Conservation (phyloP, 179 eudicot species). For the Camellia oleifera region DNA sequence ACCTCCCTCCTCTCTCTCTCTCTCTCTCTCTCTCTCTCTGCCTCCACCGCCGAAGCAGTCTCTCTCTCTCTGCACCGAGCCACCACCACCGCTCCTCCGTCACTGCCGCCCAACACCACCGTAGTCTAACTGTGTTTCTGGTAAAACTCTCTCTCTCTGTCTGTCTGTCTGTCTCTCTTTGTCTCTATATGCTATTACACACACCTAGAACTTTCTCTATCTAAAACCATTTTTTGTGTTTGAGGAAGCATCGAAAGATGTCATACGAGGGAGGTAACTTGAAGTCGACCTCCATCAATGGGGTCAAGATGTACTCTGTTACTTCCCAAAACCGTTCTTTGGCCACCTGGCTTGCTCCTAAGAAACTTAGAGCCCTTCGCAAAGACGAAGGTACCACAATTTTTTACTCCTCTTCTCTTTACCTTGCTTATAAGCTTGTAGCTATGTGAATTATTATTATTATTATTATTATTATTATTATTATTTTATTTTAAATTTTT, state of each 20-base stretch:
- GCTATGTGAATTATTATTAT: neutral
- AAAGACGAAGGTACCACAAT: conserved; percentile 53
- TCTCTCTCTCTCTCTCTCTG: no score
- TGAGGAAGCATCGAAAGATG: conserved; percentile 31
- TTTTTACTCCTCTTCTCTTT: neutral
- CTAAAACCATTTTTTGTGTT: neutral
- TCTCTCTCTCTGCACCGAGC: no score
- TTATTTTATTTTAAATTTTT: no score
- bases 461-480: no score
- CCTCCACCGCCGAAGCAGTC: no score
- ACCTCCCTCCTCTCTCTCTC: no score
- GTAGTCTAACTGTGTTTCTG: no score
- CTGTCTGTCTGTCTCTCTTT: no score
- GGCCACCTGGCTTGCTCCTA: conserved; percentile 74
- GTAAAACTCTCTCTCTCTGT: no score
- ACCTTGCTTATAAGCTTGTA: neutral
- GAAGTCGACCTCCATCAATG: conserved; percentile 81
- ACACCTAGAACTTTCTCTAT: neutral
- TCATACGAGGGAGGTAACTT: conserved; percentile 62
- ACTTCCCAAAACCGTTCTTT: conserved; percentile 58
- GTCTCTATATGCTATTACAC: no score
- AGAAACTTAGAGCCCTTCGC: conserved; percentile 71
- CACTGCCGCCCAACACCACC: no score
- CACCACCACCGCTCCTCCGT: no score
- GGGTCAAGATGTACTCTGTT: conserved; percentile 68